Conservation (phyloP, 2,329 filamentous ascomycete species). For the Ceratocystis destructans region DNA sequence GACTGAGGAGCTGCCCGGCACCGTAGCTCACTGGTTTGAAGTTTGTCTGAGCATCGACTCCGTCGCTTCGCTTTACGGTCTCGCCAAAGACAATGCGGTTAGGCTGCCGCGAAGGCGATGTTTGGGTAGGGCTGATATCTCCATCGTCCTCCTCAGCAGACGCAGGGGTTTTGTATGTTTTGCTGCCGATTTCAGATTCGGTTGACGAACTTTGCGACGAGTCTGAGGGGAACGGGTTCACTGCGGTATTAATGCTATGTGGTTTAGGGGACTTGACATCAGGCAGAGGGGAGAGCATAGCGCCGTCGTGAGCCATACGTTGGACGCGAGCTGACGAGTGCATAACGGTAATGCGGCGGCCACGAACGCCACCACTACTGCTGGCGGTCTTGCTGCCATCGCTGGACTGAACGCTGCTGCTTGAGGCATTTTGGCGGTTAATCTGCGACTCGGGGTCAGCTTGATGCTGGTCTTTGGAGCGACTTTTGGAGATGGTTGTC, state of each 20-base stretch:
- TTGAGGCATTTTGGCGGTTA: constrained; percentile 19
- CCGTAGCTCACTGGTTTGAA: constrained; percentile 15
- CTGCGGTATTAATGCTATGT: constrained; percentile 26
- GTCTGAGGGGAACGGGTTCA: constrained; percentile 19
- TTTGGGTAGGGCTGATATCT: constrained; percentile 13
- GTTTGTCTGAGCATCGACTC: constrained; percentile 26
- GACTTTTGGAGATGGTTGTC: constrained; percentile 47
- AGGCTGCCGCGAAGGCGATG: not conserved
- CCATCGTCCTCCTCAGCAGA: constrained; percentile 5
- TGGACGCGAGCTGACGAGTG: constrained; percentile 40
- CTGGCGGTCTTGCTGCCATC: not conserved
- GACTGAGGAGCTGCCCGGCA: constrained; percentile 23
- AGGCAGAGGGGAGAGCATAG: constrained; percentile 22
- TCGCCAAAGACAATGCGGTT: constrained; percentile 51
- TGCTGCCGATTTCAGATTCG: constrained; percentile 9
- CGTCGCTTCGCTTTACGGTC: constrained; percentile 47
- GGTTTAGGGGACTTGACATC: constrained; percentile 26
- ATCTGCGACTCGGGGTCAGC: constrained; percentile 20
- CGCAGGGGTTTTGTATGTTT: constrained; percentile 10
- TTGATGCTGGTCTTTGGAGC: constrained; percentile 24
- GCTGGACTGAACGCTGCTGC: constrained; percentile 4
- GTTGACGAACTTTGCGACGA: constrained; percentile 11
- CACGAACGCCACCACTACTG: constrained; percentile 43
- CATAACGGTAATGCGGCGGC: constrained; percentile 52
- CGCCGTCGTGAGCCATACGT: constrained; percentile 48